These are phyloP conservation scores for Saccharomycopsis schoenii DNA, from an alignment of 805 yeast species.

Conservation along the genomic window DNA sequence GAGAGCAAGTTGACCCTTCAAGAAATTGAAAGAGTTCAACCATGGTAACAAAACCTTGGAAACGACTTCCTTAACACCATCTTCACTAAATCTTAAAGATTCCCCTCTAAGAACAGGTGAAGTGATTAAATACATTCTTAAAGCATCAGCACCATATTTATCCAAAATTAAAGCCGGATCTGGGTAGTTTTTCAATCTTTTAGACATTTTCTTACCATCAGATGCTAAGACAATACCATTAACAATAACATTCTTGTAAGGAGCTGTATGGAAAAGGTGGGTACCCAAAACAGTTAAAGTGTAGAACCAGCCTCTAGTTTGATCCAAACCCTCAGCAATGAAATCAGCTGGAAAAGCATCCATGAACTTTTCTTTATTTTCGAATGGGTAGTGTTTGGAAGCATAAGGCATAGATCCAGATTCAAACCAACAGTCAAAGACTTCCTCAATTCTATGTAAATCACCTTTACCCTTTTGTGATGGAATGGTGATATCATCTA, in stretches of 20 bases:
- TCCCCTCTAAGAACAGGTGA: constrained; percentile 97
- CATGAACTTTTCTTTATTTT: constrained; percentile 59
- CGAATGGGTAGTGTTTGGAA: constrained; percentile 94
- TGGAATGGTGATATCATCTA: constrained; percentile 89
- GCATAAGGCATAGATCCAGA: constrained; percentile 99
- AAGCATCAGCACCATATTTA: constrained; percentile 95
- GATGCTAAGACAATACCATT: constrained; percentile 94
- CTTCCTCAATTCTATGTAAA: constrained; percentile 89
- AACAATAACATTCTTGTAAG: constrained; percentile 91
- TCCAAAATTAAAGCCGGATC: constrained; percentile 79
- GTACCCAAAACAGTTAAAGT: constrained; percentile 93
- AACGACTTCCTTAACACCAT: constrained; percentile 96
- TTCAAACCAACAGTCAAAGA: constrained; percentile 99
- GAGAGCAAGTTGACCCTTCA: constrained; percentile 86
- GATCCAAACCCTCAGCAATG: constrained; percentile 97
- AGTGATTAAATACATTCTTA: constrained; percentile 89
- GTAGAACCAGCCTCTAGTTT: constrained; percentile 99
- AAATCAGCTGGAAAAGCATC: constrained; percentile 91
- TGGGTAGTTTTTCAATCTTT: constrained; percentile 95
- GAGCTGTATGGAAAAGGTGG: constrained; percentile 84
- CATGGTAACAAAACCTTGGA: constrained; percentile 94
- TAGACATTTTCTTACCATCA: constrained; percentile 99
- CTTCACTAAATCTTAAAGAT: constrained; percentile 93
- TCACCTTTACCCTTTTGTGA: constrained; percentile 82
- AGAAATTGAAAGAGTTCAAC: constrained; percentile 96